Base-by-base conservation (phyloP, 768 basidiomycete species). In the Mycena latifolia region DNA sequence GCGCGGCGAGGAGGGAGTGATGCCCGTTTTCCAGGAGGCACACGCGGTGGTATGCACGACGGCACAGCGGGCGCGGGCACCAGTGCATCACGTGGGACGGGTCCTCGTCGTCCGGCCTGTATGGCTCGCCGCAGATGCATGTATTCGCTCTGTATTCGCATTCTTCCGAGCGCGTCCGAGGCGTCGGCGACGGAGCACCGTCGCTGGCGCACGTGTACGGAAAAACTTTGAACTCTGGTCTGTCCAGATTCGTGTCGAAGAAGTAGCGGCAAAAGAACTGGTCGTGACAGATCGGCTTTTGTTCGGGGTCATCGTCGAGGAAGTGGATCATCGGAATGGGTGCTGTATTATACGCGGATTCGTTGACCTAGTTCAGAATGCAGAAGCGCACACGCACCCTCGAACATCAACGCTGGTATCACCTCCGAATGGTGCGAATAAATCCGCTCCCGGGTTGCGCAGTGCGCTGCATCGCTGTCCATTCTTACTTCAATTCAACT, bases 381-480 rank as follows among this genome's bases (percentile, higher is more conserved):
- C 33, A 10, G 29, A 7, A 15, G 51, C 27, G 9, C 31, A 39
- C 15, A 39, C 37, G 5, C 15, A 67, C 65, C 25, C 8, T 55
- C 24, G 47, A 67, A 56, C 2, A 35, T 43, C 8, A 51, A 27
- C 14, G 55, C 33, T 2, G 65, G 61, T 17, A 67, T 53, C 1
- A 61, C 25, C 15, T 67, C 65, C 2, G 54, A 52, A 35, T 67
- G 65, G 41, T 67, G 65, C 2, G 65, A 67, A 29, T 61, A 67
- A 24, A 67, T 39, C 24, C 59, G 59, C 45, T 67, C 65, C 10
- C 33, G 22, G 25, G 29, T 51, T 14, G 54, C 46, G 28, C 60
- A 61, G 7, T 43, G 47, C 4, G 60, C 50, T 3, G 47, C 5
- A 20, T 62, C 24, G 29, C 63, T 65, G 22, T 35, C 33, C 8